Evolutionary conservation across 2,329 filamentous ascomycete species (phyloP), one percentile per base, ranked within the genome.

Genomic region (Penicillium aurantiogriseum): DNA sequence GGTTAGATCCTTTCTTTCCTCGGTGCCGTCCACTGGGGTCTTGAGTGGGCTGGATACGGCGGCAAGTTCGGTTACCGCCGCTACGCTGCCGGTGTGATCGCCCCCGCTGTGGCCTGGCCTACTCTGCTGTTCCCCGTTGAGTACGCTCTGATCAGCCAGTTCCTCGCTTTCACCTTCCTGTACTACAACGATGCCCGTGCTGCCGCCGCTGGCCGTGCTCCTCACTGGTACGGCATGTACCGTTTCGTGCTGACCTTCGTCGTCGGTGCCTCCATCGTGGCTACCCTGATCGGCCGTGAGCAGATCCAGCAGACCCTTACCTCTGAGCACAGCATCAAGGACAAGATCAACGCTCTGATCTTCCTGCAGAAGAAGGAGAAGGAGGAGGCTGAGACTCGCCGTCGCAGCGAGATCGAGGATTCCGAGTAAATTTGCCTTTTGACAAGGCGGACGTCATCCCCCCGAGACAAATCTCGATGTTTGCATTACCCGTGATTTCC

Each of bases 201-300:
- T 15, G 83, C 88, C 9, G 82, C 83, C 51, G 80, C 81, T 40
- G 92, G 92, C 63, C 94, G 90, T 88, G 87, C 88, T 3, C 92
- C 92, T 25, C 71, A 81, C 38, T 97, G 92, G 92, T 97, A 96
- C 74, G 83, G 82, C 58, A 89, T 87, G 49, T 97, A 97, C 79
- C 90, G 93, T 35, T 97, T 96, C 75, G 88, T 96, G 9, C 81
- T 97, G 66, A 97, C 93, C 2, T 93, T 92, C 73, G 83, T 97
- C 59, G 92, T 96, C 29, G 92, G 93, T 39, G 80, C 85, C 43
- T 88, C 89, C 61, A 93, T 97, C 65, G 86, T 94, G 42, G 78
- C 91, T 65, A 93, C 85, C 62, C 79, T 97, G 64, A 83, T 97
- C 61, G 91, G 91, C 40, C 86, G 92, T 60, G 89, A 92, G 68